phyloP scores from a whole-genome alignment of 306 rosid species.

The Corylus americana region DNA sequence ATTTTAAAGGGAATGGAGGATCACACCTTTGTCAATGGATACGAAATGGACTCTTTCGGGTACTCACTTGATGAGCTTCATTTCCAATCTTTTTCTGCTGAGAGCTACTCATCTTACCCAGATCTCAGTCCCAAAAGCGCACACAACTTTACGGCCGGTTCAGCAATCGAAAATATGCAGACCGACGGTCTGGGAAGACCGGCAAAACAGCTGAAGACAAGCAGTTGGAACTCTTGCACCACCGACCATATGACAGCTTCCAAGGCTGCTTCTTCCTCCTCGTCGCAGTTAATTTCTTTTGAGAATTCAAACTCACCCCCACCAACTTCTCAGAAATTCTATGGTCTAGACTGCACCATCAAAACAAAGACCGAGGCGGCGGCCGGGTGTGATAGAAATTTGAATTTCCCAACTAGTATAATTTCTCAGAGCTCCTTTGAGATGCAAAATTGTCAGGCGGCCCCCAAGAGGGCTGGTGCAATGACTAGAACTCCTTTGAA shows the following conservation, averaged over 20 bases:
- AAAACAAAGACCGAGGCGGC: constrained; percentile 45
- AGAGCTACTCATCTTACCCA: constrained; percentile 37
- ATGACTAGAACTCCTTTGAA: constrained; percentile 25
- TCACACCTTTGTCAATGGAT: constrained; percentile 21
- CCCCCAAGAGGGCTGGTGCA: constrained; percentile 27
- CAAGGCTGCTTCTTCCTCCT: constrained; percentile 36
- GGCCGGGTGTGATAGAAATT: constrained; percentile 14
- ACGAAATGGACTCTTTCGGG: constrained; percentile 31
- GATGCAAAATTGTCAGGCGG: constrained; percentile 10
- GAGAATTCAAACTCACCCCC: constrained; percentile 34
- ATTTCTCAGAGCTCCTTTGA: constrained; percentile 31
- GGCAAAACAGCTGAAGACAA: constrained; percentile 39
- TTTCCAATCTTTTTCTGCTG: constrained; percentile 38
- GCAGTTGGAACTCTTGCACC: constrained; percentile 38
- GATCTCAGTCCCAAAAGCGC: constrained; percentile 15
- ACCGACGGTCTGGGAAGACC: constrained; percentile 18
- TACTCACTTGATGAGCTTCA: constrained; percentile 37
- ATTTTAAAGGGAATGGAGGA: constrained; percentile 31
- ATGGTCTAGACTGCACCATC: constrained; percentile 14
- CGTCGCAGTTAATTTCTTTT: constrained; percentile 69
- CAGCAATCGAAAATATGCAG: constrained; percentile 9
- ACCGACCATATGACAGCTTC: constrained; percentile 9
- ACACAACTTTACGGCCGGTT: background rate
- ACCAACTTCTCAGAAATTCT: constrained; percentile 16
- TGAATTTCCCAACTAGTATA: constrained; percentile 12